These are phyloP conservation scores for Passiflora organensis DNA, from an alignment of 345 rosid species.

Conservation along the genomic window DNA sequence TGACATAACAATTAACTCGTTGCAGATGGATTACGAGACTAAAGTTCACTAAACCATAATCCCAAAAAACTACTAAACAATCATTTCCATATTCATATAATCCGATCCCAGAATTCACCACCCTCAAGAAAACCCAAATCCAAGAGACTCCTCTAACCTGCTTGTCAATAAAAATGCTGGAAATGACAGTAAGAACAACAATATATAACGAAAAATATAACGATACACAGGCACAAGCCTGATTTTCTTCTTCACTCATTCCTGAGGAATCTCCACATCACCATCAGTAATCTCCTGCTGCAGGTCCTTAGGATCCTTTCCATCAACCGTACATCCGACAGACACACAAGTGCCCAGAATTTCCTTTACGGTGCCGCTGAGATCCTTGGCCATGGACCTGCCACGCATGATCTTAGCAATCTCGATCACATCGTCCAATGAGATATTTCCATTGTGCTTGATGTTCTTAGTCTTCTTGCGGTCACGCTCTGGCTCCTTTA, in stretches of 20 bases:
- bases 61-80: no score
- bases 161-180: no score
- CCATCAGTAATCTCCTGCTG: slow-evolving; percentile 20
- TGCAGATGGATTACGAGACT: no score
- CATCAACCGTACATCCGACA: slow-evolving; percentile 18
- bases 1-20: no score
- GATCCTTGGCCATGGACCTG: slow-evolving; percentile 16
- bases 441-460: slow-evolving; percentile 9
- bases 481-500: slow-evolving; percentile 18
- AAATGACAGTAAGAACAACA: no score
- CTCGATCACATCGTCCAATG: slow-evolving; percentile 15
- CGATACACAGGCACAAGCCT: no score
- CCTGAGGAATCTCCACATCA: slow-evolving; percentile 16
- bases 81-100: no score
- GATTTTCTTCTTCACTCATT: not conserved
- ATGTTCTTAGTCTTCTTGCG: slow-evolving; percentile 18
- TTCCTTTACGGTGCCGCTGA: slow-evolving; percentile 11
- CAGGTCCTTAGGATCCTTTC: slow-evolving; percentile 15
- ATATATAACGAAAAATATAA: no score
- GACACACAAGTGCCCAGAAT: slow-evolving; percentile 18
- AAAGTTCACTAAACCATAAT: no score
- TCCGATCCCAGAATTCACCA: no score
- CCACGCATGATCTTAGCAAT: slow-evolving; percentile 12
- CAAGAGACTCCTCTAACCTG: no score
- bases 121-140: no score